phyloP scores from a whole-genome alignment of 2,329 filamentous ascomycete species.

The Microdochium trichocladiopsis region DNA sequence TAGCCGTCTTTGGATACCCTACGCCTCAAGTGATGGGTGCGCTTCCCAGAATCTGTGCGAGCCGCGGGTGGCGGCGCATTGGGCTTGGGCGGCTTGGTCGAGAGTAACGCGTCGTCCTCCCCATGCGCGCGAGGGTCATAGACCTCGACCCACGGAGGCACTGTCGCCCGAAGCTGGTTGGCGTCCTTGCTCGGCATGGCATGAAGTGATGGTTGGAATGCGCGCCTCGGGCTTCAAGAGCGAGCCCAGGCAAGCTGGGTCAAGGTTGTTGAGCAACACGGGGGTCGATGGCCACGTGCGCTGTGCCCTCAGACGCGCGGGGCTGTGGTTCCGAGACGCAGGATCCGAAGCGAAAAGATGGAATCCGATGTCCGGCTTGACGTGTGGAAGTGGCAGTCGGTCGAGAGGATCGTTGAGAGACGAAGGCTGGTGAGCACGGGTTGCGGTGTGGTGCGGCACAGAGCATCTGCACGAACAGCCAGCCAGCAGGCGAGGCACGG shows the following conservation, averaged over 20 bases:
- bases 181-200: constrained; percentile 13
- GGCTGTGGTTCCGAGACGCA: no score
- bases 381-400: no score
- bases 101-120: neutral
- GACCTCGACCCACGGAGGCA: constrained; percentile 22
- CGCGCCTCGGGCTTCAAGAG: no score
- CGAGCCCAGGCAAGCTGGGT: no score
- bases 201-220: neutral
- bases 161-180: constrained; percentile 17
- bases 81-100: constrained; percentile 11
- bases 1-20: constrained; percentile 24
- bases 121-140: constrained; percentile 19
- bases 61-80: constrained; percentile 3
- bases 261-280: no score
- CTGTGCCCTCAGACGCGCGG: no score
- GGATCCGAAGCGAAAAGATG: no score
- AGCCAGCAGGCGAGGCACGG: neutral
- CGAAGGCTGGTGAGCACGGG: neutral
- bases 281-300: no score
- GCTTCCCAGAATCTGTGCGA: constrained; percentile 12
- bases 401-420: no score
- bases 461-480: neutral
- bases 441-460: neutral
- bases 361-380: no score
- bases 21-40: constrained; percentile 16